A percentile compares a stretch with the other conserved stretches of the same genome.
Evolutionary conservation across 192 early-diverging fungal genomes (phyloP).

Genomic region (Backusella parvicylindrica): DNA sequence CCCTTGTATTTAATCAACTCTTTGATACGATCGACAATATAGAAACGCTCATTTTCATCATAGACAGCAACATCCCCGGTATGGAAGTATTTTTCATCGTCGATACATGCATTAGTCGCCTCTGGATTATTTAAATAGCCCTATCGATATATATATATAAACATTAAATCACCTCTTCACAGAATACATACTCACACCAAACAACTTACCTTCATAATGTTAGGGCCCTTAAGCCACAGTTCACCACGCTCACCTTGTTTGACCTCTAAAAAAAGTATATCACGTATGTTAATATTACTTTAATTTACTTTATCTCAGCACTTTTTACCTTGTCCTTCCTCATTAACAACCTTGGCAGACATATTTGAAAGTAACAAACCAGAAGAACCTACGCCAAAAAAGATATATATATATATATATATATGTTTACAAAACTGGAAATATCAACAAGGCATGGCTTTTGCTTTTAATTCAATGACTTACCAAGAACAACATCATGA

Average conservation of each 20-base stretch:
- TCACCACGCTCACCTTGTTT: slow-evolving; percentile 64
- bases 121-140: slow-evolving; percentile 46
- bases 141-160: background rate
- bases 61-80: slow-evolving; percentile 56
- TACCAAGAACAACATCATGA: slow-evolving; percentile 31
- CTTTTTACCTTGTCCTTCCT: slow-evolving; percentile 50
- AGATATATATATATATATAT: too few relatives aligned
- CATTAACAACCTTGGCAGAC: slow-evolving; percentile 71
- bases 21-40: slow-evolving; percentile 75
- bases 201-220: slow-evolving; percentile 63
- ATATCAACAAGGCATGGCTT: background rate
- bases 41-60: slow-evolving; percentile 58
- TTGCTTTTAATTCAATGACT: background rate
- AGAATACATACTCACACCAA: background rate
- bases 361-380: slow-evolving; percentile 71
- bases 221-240: slow-evolving; percentile 72
- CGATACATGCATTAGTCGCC: slow-evolving; percentile 39
- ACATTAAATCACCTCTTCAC: background rate
- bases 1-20: slow-evolving; percentile 56
- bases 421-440: too few relatives aligned
- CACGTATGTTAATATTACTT: background rate
- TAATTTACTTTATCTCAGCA: background rate
- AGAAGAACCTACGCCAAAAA: slow-evolving; percentile 43
- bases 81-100: slow-evolving; percentile 52
- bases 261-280: slow-evolving; percentile 33